Evolutionary conservation across 208 protist species (phyloP).

Genomic region (Leishmania braziliensis): DNA sequence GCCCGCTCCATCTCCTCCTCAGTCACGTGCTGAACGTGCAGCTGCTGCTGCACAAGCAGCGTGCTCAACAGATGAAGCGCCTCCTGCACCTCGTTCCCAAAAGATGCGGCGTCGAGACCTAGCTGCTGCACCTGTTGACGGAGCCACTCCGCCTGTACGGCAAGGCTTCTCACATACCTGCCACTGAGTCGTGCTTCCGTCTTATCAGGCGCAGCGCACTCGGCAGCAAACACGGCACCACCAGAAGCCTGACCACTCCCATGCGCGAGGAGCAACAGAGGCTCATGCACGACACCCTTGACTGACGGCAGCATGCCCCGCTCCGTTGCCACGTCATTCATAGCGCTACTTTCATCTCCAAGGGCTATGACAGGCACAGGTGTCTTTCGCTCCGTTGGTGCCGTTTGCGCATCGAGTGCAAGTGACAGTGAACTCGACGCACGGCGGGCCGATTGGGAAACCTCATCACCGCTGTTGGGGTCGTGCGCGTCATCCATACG

Average conservation of each 20-base stretch:
- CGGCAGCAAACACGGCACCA: too few relatives aligned
- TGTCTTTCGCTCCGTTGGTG: neutral
- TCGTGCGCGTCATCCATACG: neutral
- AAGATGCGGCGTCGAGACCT: constrained; percentile 1
- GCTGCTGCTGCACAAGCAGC: constrained; percentile 7
- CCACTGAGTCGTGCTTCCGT: neutral
- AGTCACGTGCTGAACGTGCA: neutral
- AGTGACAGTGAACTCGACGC: neutral
- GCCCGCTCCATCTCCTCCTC: constrained; percentile 1
- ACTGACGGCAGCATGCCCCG: neutral
- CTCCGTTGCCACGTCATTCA: neutral
- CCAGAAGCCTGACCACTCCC: neutral
- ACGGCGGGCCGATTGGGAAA: neutral
- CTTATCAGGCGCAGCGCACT: too few relatives aligned
- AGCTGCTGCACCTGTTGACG: constrained; percentile 22
- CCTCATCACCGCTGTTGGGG: neutral
- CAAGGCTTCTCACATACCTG: neutral
- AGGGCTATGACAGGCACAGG: neutral
- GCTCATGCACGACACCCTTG: neutral
- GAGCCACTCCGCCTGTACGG: constrained; percentile 8
- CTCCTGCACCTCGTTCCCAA: constrained; percentile 16
- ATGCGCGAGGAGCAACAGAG: neutral
- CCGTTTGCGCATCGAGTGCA: neutral
- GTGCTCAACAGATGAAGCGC: constrained; percentile 10
- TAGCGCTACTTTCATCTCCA: neutral